phyloP scores from a whole-genome alignment of 1,139 yeast genomes.

The Arxiozyma slooffiae region DNA sequence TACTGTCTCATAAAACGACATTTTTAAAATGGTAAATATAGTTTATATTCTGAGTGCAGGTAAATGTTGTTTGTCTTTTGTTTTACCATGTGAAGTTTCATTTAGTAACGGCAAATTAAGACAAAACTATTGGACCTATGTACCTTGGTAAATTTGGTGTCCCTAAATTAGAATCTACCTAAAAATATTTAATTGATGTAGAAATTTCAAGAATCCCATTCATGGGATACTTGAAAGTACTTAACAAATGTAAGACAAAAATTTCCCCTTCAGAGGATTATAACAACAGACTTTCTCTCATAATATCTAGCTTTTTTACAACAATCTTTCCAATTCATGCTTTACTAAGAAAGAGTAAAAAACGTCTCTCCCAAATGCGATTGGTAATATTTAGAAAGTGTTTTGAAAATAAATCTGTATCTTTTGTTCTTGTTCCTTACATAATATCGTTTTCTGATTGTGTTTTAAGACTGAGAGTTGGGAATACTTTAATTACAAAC shows the following conservation, averaged over 20 bases:
- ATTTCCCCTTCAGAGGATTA: neutral
- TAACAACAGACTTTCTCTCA: neutral
- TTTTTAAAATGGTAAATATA: too few relatives aligned
- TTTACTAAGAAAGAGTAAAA: neutral
- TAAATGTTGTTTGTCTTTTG: neutral
- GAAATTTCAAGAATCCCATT: neutral
- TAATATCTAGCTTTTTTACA: neutral
- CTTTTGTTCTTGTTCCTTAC: neutral
- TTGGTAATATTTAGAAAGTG: neutral
- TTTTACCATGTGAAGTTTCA: neutral
- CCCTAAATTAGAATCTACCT: neutral
- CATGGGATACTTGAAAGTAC: neutral
- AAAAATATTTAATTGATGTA: neutral
- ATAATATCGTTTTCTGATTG: too few relatives aligned
- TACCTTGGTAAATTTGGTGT: neutral
- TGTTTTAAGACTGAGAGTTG: too few relatives aligned
- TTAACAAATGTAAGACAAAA: neutral
- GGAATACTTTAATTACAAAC: too few relatives aligned
- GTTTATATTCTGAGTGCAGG: neutral
- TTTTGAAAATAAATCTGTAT: neutral
- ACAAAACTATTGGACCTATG: neutral
- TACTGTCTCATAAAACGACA: too few relatives aligned
- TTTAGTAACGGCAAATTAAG: neutral
- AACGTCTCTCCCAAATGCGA: too few relatives aligned
- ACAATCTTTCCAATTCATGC: neutral